Percentiles rank a stretch among this genome's conserved stretches.
phyloP scores from a whole-genome alignment of 2,329 filamentous ascomycete species.

The Sarocladium oryzae region DNA sequence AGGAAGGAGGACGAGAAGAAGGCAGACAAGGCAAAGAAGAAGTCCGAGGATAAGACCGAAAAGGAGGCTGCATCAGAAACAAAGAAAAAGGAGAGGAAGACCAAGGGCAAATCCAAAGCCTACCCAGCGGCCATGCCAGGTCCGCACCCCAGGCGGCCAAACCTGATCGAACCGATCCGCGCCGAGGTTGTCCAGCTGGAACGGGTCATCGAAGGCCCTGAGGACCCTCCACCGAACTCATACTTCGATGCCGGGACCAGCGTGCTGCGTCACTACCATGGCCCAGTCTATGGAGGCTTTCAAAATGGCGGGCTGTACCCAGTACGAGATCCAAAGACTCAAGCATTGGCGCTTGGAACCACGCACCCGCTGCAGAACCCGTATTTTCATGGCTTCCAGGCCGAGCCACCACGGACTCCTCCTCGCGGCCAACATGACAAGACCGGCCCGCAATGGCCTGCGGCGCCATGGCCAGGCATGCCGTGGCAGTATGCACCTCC shows the following conservation, averaged over 20 bases:
- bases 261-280: conserved; percentile 51
- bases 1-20: conserved; percentile 8
- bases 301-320: conserved; percentile 40
- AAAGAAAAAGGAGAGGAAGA: conserved; percentile 11
- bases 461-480: neutral
- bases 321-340: conserved; percentile 22
- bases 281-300: conserved; percentile 47
- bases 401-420: conserved; percentile 13
- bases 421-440: conserved; percentile 17
- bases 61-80: conserved; percentile 6
- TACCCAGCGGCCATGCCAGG: conserved; percentile 22
- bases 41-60: conserved; percentile 6
- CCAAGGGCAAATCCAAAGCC: conserved; percentile 13
- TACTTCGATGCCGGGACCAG: conserved; percentile 49
- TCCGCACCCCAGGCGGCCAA: conserved; percentile 30
- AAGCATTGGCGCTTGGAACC: conserved; percentile 33
- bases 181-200: conserved; percentile 48
- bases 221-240: conserved; percentile 53
- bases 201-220: conserved; percentile 43
- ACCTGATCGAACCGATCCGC: conserved; percentile 40
- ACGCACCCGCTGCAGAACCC: conserved; percentile 37
- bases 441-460: neutral
- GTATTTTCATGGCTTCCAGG: conserved; percentile 33
- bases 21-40: conserved; percentile 10
- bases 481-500: conserved; percentile 15